A percentile compares a stretch with the other conserved stretches of the same genome.
These are phyloP conservation scores for Zea luxurians DNA, from an alignment of 176 grass and related monocot genomes.

Conservation along the genomic window DNA sequence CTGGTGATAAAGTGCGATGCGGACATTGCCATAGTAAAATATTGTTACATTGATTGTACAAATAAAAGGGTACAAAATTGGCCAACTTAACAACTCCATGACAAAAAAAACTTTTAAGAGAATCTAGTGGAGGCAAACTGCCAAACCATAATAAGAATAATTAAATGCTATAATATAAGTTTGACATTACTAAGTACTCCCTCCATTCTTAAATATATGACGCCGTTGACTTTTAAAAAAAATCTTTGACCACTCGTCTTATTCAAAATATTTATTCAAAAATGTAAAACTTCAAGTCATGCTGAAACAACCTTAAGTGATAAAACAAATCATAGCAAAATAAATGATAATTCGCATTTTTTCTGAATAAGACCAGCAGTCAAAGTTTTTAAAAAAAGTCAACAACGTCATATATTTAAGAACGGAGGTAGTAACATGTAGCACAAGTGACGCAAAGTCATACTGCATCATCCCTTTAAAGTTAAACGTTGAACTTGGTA, in stretches of 20 bases:
- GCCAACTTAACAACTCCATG: background rate
- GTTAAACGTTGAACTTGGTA: background rate
- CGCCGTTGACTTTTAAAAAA: no score
- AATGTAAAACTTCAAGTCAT: no score
- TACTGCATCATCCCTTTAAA: conserved; percentile 2
- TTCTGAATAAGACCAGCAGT: no score
- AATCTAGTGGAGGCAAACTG: background rate
- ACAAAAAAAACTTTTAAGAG: background rate
- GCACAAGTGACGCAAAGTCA: background rate
- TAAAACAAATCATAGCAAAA: no score
- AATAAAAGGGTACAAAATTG: conserved; percentile 21
- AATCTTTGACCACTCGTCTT: no score
- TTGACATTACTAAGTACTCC: background rate
- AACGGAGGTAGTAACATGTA: background rate
- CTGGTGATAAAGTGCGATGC: conserved; percentile 12
- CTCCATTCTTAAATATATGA: no score
- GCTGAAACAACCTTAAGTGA: no score
- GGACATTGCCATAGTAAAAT: background rate
- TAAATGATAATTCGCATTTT: no score
- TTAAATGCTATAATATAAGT: background rate
- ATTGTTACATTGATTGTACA: conserved; percentile 16
- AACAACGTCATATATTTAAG: no score
- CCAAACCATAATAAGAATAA: background rate
- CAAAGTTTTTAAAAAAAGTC: no score
- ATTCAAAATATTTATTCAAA: no score